Percentiles rank a stretch among this genome's conserved stretches.
Conservation (phyloP, 1,284 basidiomycete genomes). For the Schizophyllum commune region DNA sequence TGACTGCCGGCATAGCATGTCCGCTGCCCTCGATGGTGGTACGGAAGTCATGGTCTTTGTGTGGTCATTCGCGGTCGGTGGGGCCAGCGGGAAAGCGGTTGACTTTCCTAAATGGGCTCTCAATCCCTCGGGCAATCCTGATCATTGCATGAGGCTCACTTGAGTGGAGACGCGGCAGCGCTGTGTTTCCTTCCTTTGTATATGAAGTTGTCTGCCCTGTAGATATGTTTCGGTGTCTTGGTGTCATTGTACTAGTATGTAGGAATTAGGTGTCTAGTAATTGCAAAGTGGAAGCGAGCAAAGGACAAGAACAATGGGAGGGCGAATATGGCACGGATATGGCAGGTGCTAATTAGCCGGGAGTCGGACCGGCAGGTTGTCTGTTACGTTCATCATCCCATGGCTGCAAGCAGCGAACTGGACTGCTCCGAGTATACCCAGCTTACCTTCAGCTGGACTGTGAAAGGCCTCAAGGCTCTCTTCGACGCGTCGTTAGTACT, state of each 20-base stretch:
- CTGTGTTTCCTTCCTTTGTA: too few species aligned
- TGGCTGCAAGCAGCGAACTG: background rate
- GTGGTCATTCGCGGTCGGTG: conserved; percentile 51
- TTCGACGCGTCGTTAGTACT: background rate
- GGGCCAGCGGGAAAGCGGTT: conserved; percentile 38
- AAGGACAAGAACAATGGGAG: too few species aligned
- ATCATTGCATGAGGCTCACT: conserved; percentile 28
- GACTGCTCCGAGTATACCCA: background rate
- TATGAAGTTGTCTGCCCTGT: too few species aligned
- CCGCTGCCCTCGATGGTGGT: conserved; percentile 49
- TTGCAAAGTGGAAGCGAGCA: too few species aligned
- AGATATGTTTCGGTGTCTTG: too few species aligned
- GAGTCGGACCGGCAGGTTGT: background rate
- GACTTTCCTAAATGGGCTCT: conserved; percentile 41
- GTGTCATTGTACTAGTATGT: too few species aligned
- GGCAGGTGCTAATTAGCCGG: background rate
- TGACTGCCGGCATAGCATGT: conserved; percentile 17
- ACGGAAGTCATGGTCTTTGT: conserved; percentile 47
- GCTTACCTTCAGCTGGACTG: background rate
- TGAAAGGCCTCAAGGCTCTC: background rate
- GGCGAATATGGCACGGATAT: background rate
- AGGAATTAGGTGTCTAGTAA: too few species aligned
- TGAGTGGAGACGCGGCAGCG: conserved; percentile 7
- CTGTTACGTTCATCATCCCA: background rate
- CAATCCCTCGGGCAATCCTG: conserved; percentile 29